These are phyloP conservation scores for Cymbidium sinense DNA, from an alignment of 106 monocot species.

Conservation along the genomic window DNA sequence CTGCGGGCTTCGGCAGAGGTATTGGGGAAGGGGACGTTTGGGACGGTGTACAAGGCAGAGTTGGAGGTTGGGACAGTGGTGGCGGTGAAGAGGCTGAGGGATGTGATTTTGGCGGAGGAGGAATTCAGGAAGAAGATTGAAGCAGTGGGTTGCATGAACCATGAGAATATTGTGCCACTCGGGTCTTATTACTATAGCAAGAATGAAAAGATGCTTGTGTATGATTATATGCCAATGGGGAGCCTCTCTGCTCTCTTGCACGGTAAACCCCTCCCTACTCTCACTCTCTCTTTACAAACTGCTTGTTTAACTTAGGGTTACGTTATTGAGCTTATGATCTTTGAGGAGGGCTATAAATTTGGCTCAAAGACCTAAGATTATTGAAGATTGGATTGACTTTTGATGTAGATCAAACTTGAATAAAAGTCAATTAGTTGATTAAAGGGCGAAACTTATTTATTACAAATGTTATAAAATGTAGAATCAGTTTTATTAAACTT, in stretches of 20 bases:
- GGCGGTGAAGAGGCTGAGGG: slow-evolving; percentile 77
- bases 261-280: slow-evolving; percentile 22
- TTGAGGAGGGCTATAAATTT: too few relatives aligned
- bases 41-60: slow-evolving; percentile 75
- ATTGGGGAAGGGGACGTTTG: slow-evolving; percentile 86
- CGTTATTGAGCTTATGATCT: too few relatives aligned
- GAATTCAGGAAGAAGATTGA: slow-evolving; percentile 59
- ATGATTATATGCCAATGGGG: slow-evolving; percentile 77
- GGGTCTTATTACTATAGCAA: slow-evolving; percentile 68
- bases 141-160: slow-evolving; percentile 47
- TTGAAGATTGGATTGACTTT: too few relatives aligned
- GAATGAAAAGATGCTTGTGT: slow-evolving; percentile 85
- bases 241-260: slow-evolving; percentile 80
- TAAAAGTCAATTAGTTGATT: too few relatives aligned
- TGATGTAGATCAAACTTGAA: too few relatives aligned
- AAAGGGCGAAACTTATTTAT: too few relatives aligned
- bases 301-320: too few relatives aligned
- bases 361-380: too few relatives aligned
- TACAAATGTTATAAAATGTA: too few relatives aligned
- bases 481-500: too few relatives aligned
- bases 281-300: background rate
- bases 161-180: slow-evolving; percentile 51
- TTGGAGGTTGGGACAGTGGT: slow-evolving; percentile 51
- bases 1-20: slow-evolving; percentile 68
- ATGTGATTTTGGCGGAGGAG: slow-evolving; percentile 48